Conservation (phyloP, 208 protist genomes). For the Porcisia deanei region DNA sequence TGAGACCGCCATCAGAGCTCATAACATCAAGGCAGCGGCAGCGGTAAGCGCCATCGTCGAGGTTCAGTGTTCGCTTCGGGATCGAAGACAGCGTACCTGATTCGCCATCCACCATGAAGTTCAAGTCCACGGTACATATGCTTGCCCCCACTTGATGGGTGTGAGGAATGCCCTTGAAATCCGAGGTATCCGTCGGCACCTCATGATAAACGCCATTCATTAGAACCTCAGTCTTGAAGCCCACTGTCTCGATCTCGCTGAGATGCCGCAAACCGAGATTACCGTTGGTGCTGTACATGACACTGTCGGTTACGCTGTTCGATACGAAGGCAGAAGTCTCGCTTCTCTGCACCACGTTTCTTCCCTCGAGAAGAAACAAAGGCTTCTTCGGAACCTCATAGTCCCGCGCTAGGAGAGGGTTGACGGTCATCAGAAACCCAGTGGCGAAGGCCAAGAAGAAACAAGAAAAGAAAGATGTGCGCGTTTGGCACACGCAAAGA, state of each 20-base stretch:
- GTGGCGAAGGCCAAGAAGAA: neutral
- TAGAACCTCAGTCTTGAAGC: conserved; percentile 69
- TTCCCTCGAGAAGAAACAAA: conserved; percentile 74
- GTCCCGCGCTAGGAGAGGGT: conserved; percentile 61
- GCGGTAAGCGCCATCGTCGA: conserved; percentile 74
- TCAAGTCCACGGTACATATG: conserved; percentile 66
- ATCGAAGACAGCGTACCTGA: conserved; percentile 74
- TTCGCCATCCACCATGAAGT: conserved; percentile 82
- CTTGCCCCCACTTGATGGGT: conserved; percentile 64
- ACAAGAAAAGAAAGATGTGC: neutral
- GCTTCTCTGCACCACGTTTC: conserved; percentile 78
- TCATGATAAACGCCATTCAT: conserved; percentile 84
- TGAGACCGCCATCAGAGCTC: conserved; percentile 76
- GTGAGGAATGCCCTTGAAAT: conserved; percentile 21
- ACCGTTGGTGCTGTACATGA: conserved; percentile 91
- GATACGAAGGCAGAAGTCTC: conserved; percentile 80
- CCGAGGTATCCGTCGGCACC: conserved; percentile 11
- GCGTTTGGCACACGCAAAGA: neutral
- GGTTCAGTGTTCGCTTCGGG: conserved; percentile 55
- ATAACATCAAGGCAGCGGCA: conserved; percentile 76
- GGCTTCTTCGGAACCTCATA: conserved; percentile 88
- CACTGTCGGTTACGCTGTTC: conserved; percentile 73
- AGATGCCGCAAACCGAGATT: conserved; percentile 77
- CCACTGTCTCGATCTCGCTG: conserved; percentile 76
- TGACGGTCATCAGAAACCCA: conserved; percentile 18